Conservation (phyloP, 331 rosid species). For the Quercus tomentella region DNA sequence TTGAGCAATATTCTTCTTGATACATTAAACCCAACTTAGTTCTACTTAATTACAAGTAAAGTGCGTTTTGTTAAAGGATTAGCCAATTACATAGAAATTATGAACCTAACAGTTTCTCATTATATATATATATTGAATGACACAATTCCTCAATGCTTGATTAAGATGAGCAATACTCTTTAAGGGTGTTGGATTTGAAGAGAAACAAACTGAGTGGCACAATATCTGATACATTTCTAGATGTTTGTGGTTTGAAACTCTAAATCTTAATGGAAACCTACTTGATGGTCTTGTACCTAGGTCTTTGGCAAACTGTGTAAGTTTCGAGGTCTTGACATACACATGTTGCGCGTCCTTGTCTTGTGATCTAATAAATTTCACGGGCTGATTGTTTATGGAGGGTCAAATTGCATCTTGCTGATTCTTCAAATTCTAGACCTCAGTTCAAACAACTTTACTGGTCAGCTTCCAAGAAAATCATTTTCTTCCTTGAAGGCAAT, state of each 20-base stretch:
- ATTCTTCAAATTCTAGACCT: background rate
- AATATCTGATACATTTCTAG: slow-evolving; percentile 36
- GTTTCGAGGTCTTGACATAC: slow-evolving; percentile 47
- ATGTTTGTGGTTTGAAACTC: slow-evolving; percentile 35
- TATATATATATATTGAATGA: slow-evolving; percentile 17
- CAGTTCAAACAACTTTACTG: background rate
- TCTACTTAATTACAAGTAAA: too few species aligned
- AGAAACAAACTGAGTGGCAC: slow-evolving; percentile 27
- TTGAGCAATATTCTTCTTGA: too few species aligned
- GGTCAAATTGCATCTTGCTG: slow-evolving; percentile 20
- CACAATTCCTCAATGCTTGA: slow-evolving; percentile 38
- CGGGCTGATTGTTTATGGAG: slow-evolving; percentile 37
- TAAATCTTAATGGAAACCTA: slow-evolving; percentile 40
- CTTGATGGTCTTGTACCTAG: too few species aligned
- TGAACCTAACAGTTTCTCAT: too few species aligned
- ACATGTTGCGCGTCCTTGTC: slow-evolving; percentile 51
- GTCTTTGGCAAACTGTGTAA: too few species aligned
- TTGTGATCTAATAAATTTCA: slow-evolving; percentile 43
- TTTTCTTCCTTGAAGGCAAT: slow-evolving; percentile 39
- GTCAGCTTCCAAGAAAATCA: slow-evolving; percentile 29
- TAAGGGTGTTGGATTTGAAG: slow-evolving; percentile 39
- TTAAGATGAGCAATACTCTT: background rate
- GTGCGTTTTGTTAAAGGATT: too few species aligned
- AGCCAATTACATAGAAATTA: too few species aligned
- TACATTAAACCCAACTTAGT: too few species aligned